Evolutionary conservation across 2,329 filamentous ascomycete species (phyloP).

Genomic region (Blastomyces emzantsi): DNA sequence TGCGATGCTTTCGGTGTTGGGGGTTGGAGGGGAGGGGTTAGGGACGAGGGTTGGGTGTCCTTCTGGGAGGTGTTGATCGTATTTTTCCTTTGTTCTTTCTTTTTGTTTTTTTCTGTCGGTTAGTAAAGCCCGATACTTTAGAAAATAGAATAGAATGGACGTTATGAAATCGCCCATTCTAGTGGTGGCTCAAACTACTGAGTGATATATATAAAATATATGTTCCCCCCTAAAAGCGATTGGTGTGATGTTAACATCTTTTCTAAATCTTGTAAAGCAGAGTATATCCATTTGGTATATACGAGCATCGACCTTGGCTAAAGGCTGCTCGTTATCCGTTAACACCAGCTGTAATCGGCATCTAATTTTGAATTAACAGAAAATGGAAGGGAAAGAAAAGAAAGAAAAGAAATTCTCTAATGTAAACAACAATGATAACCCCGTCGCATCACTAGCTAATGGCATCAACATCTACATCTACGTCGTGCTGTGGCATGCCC

Average conservation of each 20-base stretch:
- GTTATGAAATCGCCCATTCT: background rate
- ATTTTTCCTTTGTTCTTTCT: background rate
- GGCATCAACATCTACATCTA: conserved; percentile 2
- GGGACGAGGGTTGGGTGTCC: conserved; percentile 39
- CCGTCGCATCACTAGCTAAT: background rate
- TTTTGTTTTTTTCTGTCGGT: too few relatives aligned
- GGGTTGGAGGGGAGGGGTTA: conserved; percentile 28
- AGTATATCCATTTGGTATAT: too few relatives aligned
- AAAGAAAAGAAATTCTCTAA: background rate
- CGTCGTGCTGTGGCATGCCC: conserved; percentile 2
- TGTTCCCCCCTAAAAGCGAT: too few relatives aligned
- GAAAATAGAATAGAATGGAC: background rate
- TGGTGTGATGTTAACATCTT: background rate
- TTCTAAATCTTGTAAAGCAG: background rate
- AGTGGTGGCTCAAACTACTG: background rate
- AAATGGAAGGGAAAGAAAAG: too few relatives aligned
- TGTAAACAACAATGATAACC: background rate
- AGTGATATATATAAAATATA: background rate
- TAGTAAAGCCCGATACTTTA: background rate
- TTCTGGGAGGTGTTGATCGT: conserved; percentile 15
- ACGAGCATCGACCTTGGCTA: background rate
- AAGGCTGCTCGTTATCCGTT: background rate
- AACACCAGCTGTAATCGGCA: background rate
- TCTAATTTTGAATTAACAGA: background rate
- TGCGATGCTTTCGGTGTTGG: conserved; percentile 41